Conservation (phyloP, 2,329 filamentous ascomycete genomes). For the Alternaria arborescens region DNA sequence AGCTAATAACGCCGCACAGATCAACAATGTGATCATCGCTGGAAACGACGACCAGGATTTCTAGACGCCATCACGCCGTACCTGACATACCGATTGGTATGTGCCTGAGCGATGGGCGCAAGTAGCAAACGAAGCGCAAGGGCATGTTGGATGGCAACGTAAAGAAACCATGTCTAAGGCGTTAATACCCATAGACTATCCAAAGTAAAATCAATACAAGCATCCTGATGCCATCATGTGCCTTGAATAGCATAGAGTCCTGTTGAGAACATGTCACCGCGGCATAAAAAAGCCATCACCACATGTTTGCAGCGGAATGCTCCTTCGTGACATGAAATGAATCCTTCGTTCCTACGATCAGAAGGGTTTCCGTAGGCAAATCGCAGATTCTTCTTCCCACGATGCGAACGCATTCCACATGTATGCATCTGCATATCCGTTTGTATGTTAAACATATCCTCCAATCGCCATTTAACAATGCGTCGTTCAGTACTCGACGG, state of each 20-base stretch:
- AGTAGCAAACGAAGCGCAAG: slow-evolving; percentile 2
- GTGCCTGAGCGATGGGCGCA: slow-evolving; percentile 3
- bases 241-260: background rate
- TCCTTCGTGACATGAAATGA: background rate
- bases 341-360: background rate
- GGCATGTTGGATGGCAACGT: slow-evolving; percentile 2
- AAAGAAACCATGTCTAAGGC: background rate
- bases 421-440: background rate
- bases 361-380: background rate
- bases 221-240: slow-evolving; percentile 7
- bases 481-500: background rate
- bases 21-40: slow-evolving; percentile 93
- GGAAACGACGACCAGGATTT: slow-evolving; percentile 88
- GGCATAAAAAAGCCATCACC: background rate
- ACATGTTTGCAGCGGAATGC: background rate
- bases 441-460: background rate
- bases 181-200: slow-evolving; percentile 6
- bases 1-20: slow-evolving; percentile 48
- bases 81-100: slow-evolving; percentile 2
- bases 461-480: background rate
- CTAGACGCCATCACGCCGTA: slow-evolving; percentile 56
- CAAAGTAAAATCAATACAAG: slow-evolving; percentile 15
- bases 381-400: background rate
- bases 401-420: background rate
- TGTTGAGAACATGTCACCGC: background rate